phyloP scores from a whole-genome alignment of 352 stramenopile species.

The Phytophthora megakarya region DNA sequence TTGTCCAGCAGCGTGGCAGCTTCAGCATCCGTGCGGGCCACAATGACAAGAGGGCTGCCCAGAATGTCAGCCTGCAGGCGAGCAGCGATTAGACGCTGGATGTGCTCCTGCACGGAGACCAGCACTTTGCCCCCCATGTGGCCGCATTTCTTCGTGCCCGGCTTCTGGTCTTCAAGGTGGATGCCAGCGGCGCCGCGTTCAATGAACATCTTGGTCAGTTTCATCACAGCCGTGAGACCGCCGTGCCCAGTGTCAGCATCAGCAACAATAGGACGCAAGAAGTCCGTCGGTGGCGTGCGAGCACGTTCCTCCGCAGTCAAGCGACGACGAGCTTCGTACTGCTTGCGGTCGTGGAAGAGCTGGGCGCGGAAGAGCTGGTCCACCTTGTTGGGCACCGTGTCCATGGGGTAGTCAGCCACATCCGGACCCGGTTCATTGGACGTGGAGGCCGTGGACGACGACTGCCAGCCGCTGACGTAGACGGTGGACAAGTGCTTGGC shows the following conservation, averaged over 20 bases:
- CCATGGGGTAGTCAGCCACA: slow-evolving; percentile 98
- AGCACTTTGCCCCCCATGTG: slow-evolving; percentile 99
- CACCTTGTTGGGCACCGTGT: slow-evolving; percentile 98
- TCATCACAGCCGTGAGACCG: slow-evolving; percentile 97
- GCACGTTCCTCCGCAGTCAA: slow-evolving; percentile 82
- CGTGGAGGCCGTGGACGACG: slow-evolving; percentile 92
- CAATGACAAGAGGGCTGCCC: slow-evolving; percentile 94
- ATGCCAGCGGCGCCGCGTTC: slow-evolving; percentile 97
- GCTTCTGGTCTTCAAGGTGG: slow-evolving; percentile 99
- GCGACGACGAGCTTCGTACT: slow-evolving; percentile 92
- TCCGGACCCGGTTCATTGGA: slow-evolving; percentile 97
- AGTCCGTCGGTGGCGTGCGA: slow-evolving; percentile 91
- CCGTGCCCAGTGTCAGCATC: slow-evolving; percentile 98
- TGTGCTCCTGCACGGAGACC: slow-evolving; percentile 97
- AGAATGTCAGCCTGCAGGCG: slow-evolving; percentile 97
- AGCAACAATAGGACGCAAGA: slow-evolving; percentile 96
- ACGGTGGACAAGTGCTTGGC: slow-evolving; percentile 94
- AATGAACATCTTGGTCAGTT: slow-evolving; percentile 98
- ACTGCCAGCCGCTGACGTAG: slow-evolving; percentile 99
- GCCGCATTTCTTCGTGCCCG: slow-evolving; percentile 99
- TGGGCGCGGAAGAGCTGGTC: slow-evolving; percentile 98
- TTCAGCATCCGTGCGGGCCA: slow-evolving; percentile 97
- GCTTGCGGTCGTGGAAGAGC: slow-evolving; percentile 97
- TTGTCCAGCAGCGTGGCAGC: slow-evolving; percentile 97
- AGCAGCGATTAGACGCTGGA: slow-evolving; percentile 96